These are phyloP conservation scores for Trichoderma breve DNA, from an alignment of 2,329 filamentous ascomycete species.

Conservation along the genomic window DNA sequence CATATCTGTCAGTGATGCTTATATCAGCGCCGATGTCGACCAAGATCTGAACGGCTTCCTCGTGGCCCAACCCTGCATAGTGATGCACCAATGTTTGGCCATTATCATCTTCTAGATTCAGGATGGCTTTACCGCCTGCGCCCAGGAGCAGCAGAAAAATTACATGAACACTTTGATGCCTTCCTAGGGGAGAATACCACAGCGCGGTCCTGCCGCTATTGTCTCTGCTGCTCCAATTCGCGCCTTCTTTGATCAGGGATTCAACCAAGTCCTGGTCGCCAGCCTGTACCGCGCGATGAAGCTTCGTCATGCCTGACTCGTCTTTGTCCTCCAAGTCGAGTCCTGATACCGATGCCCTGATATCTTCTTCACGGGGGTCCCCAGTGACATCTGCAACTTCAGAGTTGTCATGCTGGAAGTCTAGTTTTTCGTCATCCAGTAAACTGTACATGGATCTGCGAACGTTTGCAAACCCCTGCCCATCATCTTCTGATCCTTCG, in stretches of 20 bases:
- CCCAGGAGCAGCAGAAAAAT: background rate
- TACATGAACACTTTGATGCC: background rate
- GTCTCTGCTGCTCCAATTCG: background rate
- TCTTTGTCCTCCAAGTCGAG: constrained; percentile 1
- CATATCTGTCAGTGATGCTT: background rate
- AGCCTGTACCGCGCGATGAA: background rate
- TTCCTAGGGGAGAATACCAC: background rate
- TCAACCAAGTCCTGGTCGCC: background rate
- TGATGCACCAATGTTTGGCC: background rate
- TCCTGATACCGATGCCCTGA: background rate
- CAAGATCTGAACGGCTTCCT: too few relatives aligned
- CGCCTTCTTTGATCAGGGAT: background rate
- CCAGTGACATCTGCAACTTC: background rate
- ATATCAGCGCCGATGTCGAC: background rate
- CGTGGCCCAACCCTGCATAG: too few relatives aligned
- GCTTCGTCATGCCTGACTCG: background rate
- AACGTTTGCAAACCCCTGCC: background rate
- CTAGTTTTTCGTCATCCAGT: background rate
- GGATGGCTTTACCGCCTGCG: background rate
- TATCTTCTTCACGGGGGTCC: background rate
- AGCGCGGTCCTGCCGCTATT: background rate
- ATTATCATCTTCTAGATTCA: background rate
- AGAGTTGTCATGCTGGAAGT: background rate
- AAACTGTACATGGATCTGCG: background rate
- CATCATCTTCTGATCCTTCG: background rate